These are phyloP conservation scores for Tardiomyces depauwii DNA, from an alignment of 1,139 yeast genomes.

Conservation along the genomic window DNA sequence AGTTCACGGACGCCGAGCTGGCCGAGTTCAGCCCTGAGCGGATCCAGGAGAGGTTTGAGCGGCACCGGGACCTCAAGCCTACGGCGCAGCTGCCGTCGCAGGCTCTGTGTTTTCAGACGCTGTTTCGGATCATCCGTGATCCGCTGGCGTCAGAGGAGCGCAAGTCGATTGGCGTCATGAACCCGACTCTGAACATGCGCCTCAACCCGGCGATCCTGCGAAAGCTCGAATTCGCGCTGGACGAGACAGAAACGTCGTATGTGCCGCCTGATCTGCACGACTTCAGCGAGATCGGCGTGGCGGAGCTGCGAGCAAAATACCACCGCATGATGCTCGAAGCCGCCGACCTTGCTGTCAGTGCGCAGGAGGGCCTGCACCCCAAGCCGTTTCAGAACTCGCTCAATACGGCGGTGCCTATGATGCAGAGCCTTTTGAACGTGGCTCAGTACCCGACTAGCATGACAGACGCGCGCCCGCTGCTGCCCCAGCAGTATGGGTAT, in stretches of 20 bases:
- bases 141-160: constrained; percentile 14
- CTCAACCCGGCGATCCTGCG: constrained; percentile 41
- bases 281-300: constrained; percentile 12
- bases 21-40: constrained; percentile 12
- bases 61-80: constrained; percentile 14
- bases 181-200: constrained; percentile 20
- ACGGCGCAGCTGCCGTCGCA: constrained; percentile 14
- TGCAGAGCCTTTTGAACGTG: neutral
- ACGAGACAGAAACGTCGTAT: constrained; percentile 33
- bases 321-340: constrained; percentile 13
- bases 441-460: neutral
- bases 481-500: constrained; percentile 9
- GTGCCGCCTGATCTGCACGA: constrained; percentile 51
- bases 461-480: neutral
- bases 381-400: constrained; percentile 7
- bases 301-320: constrained; percentile 9
- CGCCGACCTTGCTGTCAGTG: constrained; percentile 9
- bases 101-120: constrained; percentile 15
- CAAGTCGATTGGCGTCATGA: constrained; percentile 16
- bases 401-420: neutral
- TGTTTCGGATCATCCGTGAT: constrained; percentile 16
- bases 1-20: constrained; percentile 13
- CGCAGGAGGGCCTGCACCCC: constrained; percentile 7
- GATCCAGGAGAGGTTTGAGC: constrained; percentile 14
- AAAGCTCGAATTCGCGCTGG: constrained; percentile 31